Conservation (phyloP, 257 asterid species). For the Cordia subcordata region DNA sequence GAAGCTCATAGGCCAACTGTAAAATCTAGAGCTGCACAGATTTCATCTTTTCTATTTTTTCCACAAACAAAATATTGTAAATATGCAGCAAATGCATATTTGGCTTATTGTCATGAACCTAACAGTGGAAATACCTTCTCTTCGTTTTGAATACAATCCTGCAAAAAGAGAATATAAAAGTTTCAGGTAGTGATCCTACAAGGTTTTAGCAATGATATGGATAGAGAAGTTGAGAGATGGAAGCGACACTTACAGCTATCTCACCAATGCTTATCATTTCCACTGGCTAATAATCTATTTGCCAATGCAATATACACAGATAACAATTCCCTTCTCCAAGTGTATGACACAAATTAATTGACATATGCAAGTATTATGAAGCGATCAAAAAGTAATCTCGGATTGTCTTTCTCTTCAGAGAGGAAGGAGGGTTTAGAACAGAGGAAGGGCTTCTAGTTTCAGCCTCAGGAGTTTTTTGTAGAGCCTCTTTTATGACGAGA, state of each 20-base stretch:
- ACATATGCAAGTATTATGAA: conserved; percentile 15
- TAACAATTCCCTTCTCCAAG: not conserved
- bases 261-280: not conserved
- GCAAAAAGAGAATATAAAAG: not conserved
- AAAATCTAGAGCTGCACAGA: no score
- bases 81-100: no score
- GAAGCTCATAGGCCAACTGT: no score
- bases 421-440: conserved; percentile 82
- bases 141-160: not conserved
- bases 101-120: not conserved
- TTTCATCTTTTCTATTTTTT: no score
- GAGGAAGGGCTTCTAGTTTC: conserved; percentile 73
- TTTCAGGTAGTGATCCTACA: not conserved
- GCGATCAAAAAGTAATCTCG: conserved; percentile 65
- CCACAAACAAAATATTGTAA: no score
- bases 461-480: conserved; percentile 56
- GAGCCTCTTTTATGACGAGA: conserved; percentile 32
- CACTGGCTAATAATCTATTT: no score
- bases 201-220: not conserved
- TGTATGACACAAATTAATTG: not conserved
- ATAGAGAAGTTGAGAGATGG: not conserved
- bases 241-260: not conserved
- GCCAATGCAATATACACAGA: no score
- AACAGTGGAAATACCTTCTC: not conserved
- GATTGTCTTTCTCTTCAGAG: conserved; percentile 75